Conservation (phyloP, 129 eudicot genomes). For the Smallanthus sonchifolius region DNA sequence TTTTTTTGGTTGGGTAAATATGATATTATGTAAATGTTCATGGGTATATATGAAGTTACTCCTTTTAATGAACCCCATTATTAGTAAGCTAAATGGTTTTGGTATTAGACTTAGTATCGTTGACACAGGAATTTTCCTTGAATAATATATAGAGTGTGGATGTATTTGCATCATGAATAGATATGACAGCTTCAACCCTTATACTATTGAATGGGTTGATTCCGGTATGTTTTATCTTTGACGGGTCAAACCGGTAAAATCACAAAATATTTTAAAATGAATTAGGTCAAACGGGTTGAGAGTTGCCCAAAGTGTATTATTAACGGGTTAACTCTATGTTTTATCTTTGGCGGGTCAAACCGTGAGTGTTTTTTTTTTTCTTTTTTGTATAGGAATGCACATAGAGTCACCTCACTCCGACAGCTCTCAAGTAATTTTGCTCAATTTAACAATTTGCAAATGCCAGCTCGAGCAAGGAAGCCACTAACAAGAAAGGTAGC, state of each 20-base stretch:
- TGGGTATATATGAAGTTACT: background rate
- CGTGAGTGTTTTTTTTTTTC: no score
- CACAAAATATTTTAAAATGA: background rate
- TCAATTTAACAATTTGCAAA: constrained; percentile 76
- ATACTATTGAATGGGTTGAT: background rate
- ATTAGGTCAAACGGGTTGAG: background rate
- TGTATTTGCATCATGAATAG: background rate
- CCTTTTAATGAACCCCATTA: background rate
- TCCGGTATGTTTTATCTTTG: background rate
- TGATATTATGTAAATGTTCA: background rate
- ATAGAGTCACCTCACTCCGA: constrained; percentile 58
- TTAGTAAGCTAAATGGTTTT: background rate
- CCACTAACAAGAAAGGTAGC: constrained; percentile 81
- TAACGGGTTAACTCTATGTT: background rate
- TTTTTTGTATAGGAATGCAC: constrained; percentile 46
- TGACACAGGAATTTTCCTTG: background rate
- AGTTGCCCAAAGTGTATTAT: background rate
- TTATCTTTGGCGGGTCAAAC: no score
- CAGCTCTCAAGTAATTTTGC: constrained; percentile 83
- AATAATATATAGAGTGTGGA: background rate
- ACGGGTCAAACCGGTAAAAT: background rate
- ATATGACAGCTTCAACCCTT: background rate
- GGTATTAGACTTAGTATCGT: background rate
- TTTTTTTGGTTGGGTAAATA: background rate
- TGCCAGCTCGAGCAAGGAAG: constrained; percentile 73